Conservation (phyloP, 495 filamentous ascomycete species). For the Penicillium psychrofluorescens region DNA sequence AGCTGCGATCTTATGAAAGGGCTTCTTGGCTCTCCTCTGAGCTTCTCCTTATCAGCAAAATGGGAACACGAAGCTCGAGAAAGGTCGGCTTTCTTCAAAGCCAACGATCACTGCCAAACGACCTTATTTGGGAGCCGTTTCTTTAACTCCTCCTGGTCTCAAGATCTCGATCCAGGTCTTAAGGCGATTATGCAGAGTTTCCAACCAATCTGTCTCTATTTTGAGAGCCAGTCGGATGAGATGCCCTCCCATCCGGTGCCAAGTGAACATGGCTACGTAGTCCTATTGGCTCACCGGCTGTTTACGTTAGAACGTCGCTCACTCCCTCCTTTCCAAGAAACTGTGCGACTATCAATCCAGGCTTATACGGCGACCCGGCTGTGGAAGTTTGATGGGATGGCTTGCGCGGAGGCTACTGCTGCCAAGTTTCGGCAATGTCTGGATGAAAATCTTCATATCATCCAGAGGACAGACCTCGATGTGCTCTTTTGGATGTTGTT, state of each 20-base stretch:
- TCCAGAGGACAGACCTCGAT: constrained; percentile 4
- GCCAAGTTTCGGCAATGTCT: constrained; percentile 5
- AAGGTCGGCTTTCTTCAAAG: constrained; percentile 2
- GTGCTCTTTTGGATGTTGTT: constrained; percentile 9
- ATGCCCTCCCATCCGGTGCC: constrained; percentile 1
- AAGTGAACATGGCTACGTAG: constrained; percentile 10
- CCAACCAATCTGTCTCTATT: constrained; percentile 7
- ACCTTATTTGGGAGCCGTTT: constrained; percentile 6
- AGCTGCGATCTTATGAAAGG: constrained; percentile 4
- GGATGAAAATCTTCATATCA: neutral
- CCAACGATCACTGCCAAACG: neutral
- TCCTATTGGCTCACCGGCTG: constrained; percentile 7
- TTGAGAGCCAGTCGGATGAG: constrained; percentile 3
- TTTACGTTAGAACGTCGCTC: constrained; percentile 1
- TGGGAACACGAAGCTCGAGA: constrained; percentile 3
- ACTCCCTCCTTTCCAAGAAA: constrained; percentile 7
- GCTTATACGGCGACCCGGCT: constrained; percentile 8
- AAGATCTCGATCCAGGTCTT: constrained; percentile 14
- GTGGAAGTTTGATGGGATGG: constrained; percentile 6
- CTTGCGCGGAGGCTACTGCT: constrained; percentile 3
- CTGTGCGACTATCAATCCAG: constrained; percentile 8
- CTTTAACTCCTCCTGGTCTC: constrained; percentile 4
- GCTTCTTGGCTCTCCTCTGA: constrained; percentile 1
- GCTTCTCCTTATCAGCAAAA: constrained; percentile 2
- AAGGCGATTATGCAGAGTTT: constrained; percentile 22